These are phyloP conservation scores for Penicillium diatomitis DNA, from an alignment of 495 filamentous ascomycete species.

Conservation along the genomic window DNA sequence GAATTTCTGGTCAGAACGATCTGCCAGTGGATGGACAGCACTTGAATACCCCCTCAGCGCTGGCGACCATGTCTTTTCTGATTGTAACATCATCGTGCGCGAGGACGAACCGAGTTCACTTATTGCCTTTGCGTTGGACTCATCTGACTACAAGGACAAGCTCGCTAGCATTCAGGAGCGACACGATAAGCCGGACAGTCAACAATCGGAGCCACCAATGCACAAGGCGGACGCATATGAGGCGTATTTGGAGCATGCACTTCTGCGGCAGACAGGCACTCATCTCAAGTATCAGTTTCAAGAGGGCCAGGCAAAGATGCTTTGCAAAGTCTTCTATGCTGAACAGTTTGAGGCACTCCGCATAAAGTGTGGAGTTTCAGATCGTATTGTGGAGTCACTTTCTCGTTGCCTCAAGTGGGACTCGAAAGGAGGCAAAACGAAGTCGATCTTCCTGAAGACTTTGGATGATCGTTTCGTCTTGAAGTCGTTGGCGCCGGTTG, in stretches of 20 bases:
- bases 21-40: constrained; percentile 89
- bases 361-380: constrained; percentile 81
- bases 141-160: constrained; percentile 74
- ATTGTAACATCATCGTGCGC: constrained; percentile 94
- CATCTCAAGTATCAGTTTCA: constrained; percentile 93
- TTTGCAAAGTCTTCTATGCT: constrained; percentile 96
- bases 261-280: constrained; percentile 74
- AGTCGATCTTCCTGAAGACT: constrained; percentile 96
- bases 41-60: constrained; percentile 86
- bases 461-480: constrained; percentile 90
- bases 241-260: constrained; percentile 54
- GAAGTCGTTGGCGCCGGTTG: constrained; percentile 79
- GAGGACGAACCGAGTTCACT: constrained; percentile 97
- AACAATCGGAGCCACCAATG: constrained; percentile 6
- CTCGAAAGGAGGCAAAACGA: constrained; percentile 95
- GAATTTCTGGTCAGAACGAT: constrained; percentile 97
- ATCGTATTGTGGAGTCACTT: constrained; percentile 89
- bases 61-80: constrained; percentile 89
- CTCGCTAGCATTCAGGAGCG: constrained; percentile 60
- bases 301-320: constrained; percentile 84
- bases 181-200: constrained; percentile 31
- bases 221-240: constrained; percentile 38
- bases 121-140: constrained; percentile 84
- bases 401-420: constrained; percentile 97
- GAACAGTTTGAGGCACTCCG: constrained; percentile 96